Evolutionary conservation across 164 flowering plant species (phyloP).

Genomic region (Dillenia suffruticosa): DNA sequence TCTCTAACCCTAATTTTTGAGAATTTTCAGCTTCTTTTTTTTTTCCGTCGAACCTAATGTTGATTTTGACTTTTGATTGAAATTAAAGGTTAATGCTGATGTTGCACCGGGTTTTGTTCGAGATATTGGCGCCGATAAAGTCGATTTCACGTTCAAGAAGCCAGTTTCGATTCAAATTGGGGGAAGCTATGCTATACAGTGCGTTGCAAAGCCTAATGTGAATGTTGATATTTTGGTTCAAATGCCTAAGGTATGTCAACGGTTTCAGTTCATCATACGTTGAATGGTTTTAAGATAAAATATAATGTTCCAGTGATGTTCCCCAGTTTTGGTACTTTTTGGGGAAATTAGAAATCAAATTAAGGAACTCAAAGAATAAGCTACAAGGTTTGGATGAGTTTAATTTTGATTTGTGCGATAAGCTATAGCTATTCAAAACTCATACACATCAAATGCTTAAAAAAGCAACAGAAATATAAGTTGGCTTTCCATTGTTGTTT

Average conservation of each 20-base stretch:
- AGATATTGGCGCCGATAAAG: slow-evolving; percentile 78
- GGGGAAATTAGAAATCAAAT: too few relatives aligned
- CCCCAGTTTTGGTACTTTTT: too few relatives aligned
- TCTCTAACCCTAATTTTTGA: slow-evolving; percentile 1
- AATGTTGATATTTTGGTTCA: slow-evolving; percentile 66
- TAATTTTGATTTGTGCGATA: too few relatives aligned
- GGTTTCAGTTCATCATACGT: too few relatives aligned
- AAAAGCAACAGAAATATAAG: too few relatives aligned
- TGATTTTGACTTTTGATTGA: not conserved
- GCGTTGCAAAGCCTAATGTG: slow-evolving; percentile 55
- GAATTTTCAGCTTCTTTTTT: not conserved
- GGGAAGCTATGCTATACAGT: slow-evolving; percentile 66
- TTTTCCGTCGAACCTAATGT: not conserved
- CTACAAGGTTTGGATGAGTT: too few relatives aligned
- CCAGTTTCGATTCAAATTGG: slow-evolving; percentile 57
- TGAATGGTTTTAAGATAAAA: too few relatives aligned
- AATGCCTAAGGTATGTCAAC: slow-evolving; percentile 72
- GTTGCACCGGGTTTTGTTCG: slow-evolving; percentile 70
- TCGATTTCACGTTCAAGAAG: slow-evolving; percentile 66
- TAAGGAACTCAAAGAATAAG: too few relatives aligned
- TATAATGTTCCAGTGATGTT: too few relatives aligned
- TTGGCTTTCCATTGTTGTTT: too few relatives aligned
- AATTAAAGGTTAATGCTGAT: slow-evolving; percentile 57
- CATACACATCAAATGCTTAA: too few relatives aligned
- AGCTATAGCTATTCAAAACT: too few relatives aligned